Evolutionary conservation across 2,329 filamentous ascomycete species (phyloP), one percentile per base, ranked within the genome.

Genomic region (Arthrinium phaeospermum): DNA sequence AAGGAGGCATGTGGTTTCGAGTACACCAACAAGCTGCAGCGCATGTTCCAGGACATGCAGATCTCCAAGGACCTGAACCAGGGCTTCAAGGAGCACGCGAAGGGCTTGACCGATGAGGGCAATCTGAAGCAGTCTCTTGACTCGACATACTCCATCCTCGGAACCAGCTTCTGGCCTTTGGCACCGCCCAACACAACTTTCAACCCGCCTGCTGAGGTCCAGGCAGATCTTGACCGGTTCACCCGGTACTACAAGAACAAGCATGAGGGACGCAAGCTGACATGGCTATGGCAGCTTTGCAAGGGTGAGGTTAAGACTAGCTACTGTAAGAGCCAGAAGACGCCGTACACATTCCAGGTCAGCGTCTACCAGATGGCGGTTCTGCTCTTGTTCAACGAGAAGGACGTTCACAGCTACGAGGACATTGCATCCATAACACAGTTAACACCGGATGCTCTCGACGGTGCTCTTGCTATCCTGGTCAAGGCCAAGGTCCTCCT

Each of bases 41-140:
- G 97, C 80, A 99, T 99, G 96, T 99, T 98, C 89, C 96, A 98
- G 82, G 96, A 99, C 80, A 98, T 99, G 87, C 96, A 99, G 82
- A 98, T 98, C 69, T 98, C 96, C 75, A 98, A 98, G 84, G 96
- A 99, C 83, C 89, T 99, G 67, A 99, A 99, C 83, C 89, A 90
- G 68, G 92, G 92, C 44, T 99, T 97, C 86, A 93, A 94, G 79
- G 94, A 95, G 82, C 91, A 95, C 78, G 85, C 89, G 14, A 88
- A 89, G 77, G 86, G 87, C n/a, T 81, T 90, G 4, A 87, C 94
- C 73, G 89, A 91, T 6, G 37, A 37, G 37, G 37, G 37, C 6
- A 41, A 10, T 41, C 37, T 10, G 22, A 94, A 94, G 85, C 90
- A 89, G 67, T 86, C 91, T 27, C 87, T 95, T 51, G 96, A 99